Conservation (phyloP, 768 basidiomycete genomes). For the Infundibulicybe gibba region DNA sequence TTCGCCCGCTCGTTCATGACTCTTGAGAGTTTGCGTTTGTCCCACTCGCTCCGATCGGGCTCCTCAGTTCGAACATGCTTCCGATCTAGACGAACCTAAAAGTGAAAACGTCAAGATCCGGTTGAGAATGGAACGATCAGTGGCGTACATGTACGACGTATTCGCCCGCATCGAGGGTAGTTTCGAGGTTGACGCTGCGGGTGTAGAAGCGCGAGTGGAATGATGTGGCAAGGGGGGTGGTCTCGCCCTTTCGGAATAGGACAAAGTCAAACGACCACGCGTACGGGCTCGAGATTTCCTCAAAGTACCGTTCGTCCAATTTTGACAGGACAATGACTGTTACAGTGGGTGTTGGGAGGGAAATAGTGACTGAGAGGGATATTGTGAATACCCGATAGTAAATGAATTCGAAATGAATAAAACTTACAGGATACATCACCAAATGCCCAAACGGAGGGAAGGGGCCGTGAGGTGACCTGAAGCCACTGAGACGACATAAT, state of each 20-base stretch:
- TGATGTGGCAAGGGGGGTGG: slow-evolving; percentile 26
- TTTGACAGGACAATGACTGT: slow-evolving; percentile 46
- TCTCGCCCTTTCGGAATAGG: slow-evolving; percentile 39
- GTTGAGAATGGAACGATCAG: neutral
- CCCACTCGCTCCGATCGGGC: neutral
- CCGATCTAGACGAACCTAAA: slow-evolving; percentile 11
- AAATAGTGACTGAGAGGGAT: slow-evolving; percentile 36
- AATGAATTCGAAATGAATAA: neutral
- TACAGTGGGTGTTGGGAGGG: slow-evolving; percentile 28
- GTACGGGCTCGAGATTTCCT: slow-evolving; percentile 28
- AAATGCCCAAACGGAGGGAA: slow-evolving; percentile 34
- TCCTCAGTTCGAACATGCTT: too few relatives aligned
- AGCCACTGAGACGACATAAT: slow-evolving; percentile 38
- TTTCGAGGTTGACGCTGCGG: slow-evolving; percentile 35
- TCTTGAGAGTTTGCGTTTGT: slow-evolving; percentile 6
- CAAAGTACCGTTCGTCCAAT: slow-evolving; percentile 42
- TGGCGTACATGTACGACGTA: slow-evolving; percentile 35
- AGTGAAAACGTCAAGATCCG: neutral
- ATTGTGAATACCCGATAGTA: neutral
- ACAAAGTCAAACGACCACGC: slow-evolving; percentile 45
- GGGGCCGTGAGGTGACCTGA: slow-evolving; percentile 22
- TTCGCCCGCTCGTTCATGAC: slow-evolving; percentile 9
- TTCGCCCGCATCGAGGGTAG: slow-evolving; percentile 34
- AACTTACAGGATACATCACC: slow-evolving; percentile 45
- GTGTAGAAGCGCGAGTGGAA: slow-evolving; percentile 23